Evolutionary conservation across 768 basidiomycete genomes (phyloP).

Genomic region (Saitozyma sp.): DNA sequence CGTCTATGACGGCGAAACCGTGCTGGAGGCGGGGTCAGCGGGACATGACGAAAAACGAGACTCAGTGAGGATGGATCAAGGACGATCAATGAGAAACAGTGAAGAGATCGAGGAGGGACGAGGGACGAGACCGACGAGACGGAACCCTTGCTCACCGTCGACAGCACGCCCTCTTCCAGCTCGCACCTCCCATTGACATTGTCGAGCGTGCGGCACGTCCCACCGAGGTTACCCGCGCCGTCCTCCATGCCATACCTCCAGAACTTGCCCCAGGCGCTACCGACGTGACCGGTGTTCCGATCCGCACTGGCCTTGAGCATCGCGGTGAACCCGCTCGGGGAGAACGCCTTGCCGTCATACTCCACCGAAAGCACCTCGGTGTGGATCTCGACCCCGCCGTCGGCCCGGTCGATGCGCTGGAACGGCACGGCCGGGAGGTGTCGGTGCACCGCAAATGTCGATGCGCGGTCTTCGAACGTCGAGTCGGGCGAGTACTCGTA

Average conservation of each 20-base stretch:
- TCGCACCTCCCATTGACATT: slow-evolving; percentile 22
- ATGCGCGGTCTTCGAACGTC: slow-evolving; percentile 34
- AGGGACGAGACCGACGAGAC: background rate
- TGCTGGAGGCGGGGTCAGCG: slow-evolving; percentile 5
- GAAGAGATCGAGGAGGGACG: background rate
- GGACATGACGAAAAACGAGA: background rate
- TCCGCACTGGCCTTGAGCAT: background rate
- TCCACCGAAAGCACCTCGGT: slow-evolving; percentile 19
- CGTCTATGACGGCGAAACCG: slow-evolving; percentile 28
- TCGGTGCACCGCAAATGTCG: slow-evolving; percentile 32
- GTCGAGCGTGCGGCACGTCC: slow-evolving; percentile 34
- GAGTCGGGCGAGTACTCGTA: slow-evolving; percentile 25
- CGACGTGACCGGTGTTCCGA: slow-evolving; percentile 2
- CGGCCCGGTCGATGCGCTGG: slow-evolving; percentile 9
- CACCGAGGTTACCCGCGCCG: slow-evolving; percentile 16
- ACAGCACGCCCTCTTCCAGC: slow-evolving; percentile 28
- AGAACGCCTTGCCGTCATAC: slow-evolving; percentile 28
- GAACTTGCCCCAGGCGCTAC: slow-evolving; percentile 8
- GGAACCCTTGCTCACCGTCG: slow-evolving; percentile 8
- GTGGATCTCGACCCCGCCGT: slow-evolving; percentile 18
- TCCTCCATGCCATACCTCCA: slow-evolving; percentile 10
- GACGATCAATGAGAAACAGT: no score
- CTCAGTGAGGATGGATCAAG: no score
- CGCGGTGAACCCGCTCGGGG: slow-evolving; percentile 16
- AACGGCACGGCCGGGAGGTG: slow-evolving; percentile 22